Conservation (phyloP, 257 asterid genomes). For the Gardenia jasminoides region DNA sequence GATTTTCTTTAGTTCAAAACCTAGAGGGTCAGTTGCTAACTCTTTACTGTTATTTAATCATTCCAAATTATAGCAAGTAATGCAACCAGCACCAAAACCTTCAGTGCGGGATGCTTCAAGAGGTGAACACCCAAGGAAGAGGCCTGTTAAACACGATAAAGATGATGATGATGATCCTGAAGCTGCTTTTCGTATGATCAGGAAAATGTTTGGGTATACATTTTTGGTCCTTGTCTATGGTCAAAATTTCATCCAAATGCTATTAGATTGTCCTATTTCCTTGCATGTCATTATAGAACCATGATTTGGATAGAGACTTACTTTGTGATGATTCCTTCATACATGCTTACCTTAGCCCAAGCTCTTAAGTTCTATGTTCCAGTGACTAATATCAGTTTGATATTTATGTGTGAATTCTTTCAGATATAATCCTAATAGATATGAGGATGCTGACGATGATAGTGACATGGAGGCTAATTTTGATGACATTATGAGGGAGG, state of each 20-base stretch:
- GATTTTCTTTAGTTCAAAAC: not conserved
- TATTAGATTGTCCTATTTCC: not conserved
- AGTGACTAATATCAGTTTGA: not conserved
- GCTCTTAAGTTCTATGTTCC: not conserved
- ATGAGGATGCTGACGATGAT: constrained; percentile 56
- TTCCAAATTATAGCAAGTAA: constrained; percentile 39
- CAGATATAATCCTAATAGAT: constrained; percentile 70
- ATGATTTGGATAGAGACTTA: no score
- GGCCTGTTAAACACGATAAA: constrained; percentile 42
- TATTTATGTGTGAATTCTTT: constrained; percentile 4
- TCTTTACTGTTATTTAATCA: not conserved
- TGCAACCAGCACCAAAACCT: constrained; percentile 38
- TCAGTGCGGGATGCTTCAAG: constrained; percentile 29
- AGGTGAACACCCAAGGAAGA: constrained; percentile 47
- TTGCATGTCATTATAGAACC: not conserved
- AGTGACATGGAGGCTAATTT: constrained; percentile 85
- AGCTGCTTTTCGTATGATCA: constrained; percentile 44
- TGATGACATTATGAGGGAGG: constrained; percentile 66
- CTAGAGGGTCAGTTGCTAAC: not conserved
- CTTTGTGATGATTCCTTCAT: not conserved
- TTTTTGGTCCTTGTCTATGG: not conserved
- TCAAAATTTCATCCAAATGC: not conserved
- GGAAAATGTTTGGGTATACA: constrained; percentile 62
- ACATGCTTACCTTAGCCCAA: no score
- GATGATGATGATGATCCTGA: constrained; percentile 47